Evolutionary conservation across 352 stramenopile genomes (phyloP).

Genomic region (Blastocystis sp.): DNA sequence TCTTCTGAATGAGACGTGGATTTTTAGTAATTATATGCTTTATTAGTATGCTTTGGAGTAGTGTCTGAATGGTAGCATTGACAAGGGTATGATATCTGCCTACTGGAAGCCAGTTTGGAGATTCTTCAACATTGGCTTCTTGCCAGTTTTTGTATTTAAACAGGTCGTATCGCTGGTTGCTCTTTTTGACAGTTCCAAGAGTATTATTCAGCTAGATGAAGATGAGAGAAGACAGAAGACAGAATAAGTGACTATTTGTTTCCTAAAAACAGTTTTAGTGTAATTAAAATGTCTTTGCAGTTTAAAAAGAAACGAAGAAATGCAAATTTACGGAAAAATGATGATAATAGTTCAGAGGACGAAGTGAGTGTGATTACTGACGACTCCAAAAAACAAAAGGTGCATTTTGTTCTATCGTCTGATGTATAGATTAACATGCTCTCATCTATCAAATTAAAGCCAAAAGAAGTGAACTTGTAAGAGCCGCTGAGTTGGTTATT

Average conservation of each 20-base stretch:
- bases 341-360: constrained; percentile 39
- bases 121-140: neutral
- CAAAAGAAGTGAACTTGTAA: constrained; percentile 37
- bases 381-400: constrained; percentile 31
- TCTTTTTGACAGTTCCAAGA: constrained; percentile 56
- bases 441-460: neutral
- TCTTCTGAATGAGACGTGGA: constrained; percentile 33
- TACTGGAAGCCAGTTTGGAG: neutral
- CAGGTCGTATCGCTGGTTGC: constrained; percentile 56
- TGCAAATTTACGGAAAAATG: constrained; percentile 16
- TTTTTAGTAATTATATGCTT: constrained; percentile 41
- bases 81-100: neutral
- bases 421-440: constrained; percentile 24
- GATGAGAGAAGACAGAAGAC: constrained; percentile 30
- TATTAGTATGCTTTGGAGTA: neutral
- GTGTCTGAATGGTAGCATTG: neutral
- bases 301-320: constrained; percentile 17
- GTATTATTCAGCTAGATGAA: constrained; percentile 44
- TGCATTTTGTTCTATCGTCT: neutral
- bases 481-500: neutral
- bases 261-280: neutral
- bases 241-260: constrained; percentile 42
- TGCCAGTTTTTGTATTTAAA: constrained; percentile 59
- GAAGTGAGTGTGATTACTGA: constrained; percentile 21
- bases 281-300: neutral